phyloP scores from a whole-genome alignment of 768 basidiomycete genomes.

The Imleria badia region DNA sequence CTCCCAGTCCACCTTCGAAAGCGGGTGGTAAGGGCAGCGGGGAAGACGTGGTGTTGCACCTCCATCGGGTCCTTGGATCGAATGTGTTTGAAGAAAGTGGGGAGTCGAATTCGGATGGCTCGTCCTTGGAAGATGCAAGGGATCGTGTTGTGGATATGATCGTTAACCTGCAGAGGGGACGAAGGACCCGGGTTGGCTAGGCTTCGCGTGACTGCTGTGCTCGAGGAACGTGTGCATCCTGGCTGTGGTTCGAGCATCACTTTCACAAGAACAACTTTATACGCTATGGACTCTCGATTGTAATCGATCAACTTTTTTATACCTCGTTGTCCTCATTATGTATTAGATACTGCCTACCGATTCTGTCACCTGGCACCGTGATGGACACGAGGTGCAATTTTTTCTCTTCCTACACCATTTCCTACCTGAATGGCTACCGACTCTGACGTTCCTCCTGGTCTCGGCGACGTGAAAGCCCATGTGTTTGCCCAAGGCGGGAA shows the following conservation, averaged over 20 bases:
- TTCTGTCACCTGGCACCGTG: no score
- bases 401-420: not conserved
- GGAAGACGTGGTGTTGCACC: conserved; percentile 40
- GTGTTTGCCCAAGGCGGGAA: conserved; percentile 40
- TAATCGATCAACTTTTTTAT: not conserved
- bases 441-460: conserved; percentile 42
- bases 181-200: conserved; percentile 20
- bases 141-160: conserved; percentile 78
- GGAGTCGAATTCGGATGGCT: conserved; percentile 18
- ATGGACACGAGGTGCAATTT: not conserved
- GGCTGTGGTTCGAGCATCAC: not conserved
- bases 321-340: conserved; percentile 8
- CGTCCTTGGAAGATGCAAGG: conserved; percentile 68
- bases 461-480: conserved; percentile 25
- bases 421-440: conserved; percentile 10
- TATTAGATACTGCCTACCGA: conserved; percentile 2
- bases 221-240: no score
- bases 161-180: conserved; percentile 36
- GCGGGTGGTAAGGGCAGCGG: not conserved
- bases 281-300: not conserved
- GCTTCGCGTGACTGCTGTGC: no score
- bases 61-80: conserved; percentile 57
- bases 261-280: not conserved
- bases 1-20: conserved; percentile 50
- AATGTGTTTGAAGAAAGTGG: conserved; percentile 42